phyloP scores from a whole-genome alignment of 2,329 filamentous ascomycete species.

The Cladosporium sp. region DNA sequence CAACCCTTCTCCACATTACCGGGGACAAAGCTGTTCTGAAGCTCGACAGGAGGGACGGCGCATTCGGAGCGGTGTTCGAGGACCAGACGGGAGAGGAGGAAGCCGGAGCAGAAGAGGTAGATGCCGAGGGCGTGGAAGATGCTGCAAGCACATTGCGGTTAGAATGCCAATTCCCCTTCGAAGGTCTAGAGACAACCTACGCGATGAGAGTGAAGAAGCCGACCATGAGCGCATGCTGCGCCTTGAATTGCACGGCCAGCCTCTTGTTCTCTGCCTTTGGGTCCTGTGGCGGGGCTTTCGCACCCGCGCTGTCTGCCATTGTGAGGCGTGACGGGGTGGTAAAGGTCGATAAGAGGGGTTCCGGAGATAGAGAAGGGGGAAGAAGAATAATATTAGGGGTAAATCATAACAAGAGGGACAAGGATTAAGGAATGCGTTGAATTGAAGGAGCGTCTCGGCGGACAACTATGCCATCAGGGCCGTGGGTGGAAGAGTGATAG shows the following conservation, averaged over 20 bases:
- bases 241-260: slow-evolving; percentile 49
- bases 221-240: slow-evolving; percentile 49
- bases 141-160: slow-evolving; percentile 35
- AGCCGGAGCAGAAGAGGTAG: slow-evolving; percentile 90
- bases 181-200: slow-evolving; percentile 25
- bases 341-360: not conserved
- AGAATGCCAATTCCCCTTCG: not conserved
- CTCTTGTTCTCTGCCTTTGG: slow-evolving; percentile 34
- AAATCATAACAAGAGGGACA: slow-evolving; percentile 8
- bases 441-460: slow-evolving; percentile 5
- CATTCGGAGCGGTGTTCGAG: slow-evolving; percentile 75
- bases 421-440: slow-evolving; percentile 2
- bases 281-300: slow-evolving; percentile 16
- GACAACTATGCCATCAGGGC: not conserved
- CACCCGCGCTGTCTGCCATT: slow-evolving; percentile 9
- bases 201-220: slow-evolving; percentile 68
- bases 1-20: slow-evolving; percentile 62
- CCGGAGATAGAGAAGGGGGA: not conserved
- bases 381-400: not conserved
- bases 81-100: slow-evolving; percentile 82
- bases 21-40: slow-evolving; percentile 34
- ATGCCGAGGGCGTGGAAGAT: slow-evolving; percentile 75
- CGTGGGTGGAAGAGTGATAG: not conserved
- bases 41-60: slow-evolving; percentile 63
- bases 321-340: too few species aligned